These are phyloP conservation scores for Penicillium lividum DNA, from an alignment of 495 filamentous ascomycete genomes.

Conservation along the genomic window DNA sequence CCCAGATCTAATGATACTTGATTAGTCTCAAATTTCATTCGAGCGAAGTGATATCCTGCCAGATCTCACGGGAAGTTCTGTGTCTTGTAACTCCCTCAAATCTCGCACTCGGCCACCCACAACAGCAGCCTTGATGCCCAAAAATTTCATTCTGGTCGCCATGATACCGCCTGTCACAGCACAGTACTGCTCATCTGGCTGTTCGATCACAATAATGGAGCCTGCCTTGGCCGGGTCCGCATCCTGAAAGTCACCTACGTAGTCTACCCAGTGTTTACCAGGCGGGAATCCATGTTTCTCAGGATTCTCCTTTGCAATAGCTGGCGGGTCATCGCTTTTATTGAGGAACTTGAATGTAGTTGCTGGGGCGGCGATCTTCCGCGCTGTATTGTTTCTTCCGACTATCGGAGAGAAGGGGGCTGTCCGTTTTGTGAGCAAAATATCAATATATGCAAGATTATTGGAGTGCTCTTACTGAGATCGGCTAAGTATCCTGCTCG, in stretches of 20 bases:
- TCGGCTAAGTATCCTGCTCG: conserved; percentile 63
- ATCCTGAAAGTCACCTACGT: conserved; percentile 30
- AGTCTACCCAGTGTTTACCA: conserved; percentile 62
- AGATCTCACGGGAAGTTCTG: conserved; percentile 49
- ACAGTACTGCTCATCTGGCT: conserved; percentile 59
- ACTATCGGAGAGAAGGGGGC: conserved; percentile 37
- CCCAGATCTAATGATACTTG: conserved; percentile 50
- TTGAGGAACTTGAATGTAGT: conserved; percentile 65
- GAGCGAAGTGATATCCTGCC: too few species aligned
- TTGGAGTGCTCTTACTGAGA: conserved; percentile 43
- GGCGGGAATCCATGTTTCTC: conserved; percentile 37
- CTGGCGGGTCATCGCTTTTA: conserved; percentile 37
- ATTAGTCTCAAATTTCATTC: background rate
- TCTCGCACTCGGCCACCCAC: conserved; percentile 66
- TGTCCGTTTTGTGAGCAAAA: conserved; percentile 12
- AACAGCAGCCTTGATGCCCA: conserved; percentile 56
- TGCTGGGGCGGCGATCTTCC: conserved; percentile 57
- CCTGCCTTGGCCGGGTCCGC: conserved; percentile 37
- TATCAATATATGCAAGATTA: too few species aligned
- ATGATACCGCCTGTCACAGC: conserved; percentile 70
- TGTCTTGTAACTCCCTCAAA: conserved; percentile 50
- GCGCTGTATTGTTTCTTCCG: conserved; percentile 30
- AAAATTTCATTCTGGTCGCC: conserved; percentile 59
- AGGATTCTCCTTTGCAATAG: conserved; percentile 26
- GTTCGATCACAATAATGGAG: conserved; percentile 59